phyloP scores from a whole-genome alignment of 306 rosid genomes.

The Castanea crenata region DNA sequence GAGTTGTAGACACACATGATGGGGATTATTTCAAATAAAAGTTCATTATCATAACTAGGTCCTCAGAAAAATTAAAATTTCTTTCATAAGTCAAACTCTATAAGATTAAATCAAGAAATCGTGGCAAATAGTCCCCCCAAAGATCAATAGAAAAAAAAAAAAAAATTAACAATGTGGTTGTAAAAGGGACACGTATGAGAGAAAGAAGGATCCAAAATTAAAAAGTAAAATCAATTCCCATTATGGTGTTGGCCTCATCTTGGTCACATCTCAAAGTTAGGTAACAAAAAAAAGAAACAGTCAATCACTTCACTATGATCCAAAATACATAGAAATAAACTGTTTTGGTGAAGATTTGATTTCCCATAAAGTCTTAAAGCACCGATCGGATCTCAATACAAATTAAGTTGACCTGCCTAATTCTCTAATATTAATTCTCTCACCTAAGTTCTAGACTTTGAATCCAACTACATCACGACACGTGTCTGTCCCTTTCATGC shows the following conservation, averaged over 20 bases:
- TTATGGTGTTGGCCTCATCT: neutral
- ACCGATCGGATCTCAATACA: slow-evolving; percentile 2
- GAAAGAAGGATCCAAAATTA: neutral
- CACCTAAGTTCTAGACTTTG: neutral
- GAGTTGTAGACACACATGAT: too few relatives aligned
- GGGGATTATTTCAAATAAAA: too few relatives aligned
- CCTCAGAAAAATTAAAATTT: neutral
- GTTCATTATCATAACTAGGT: too few relatives aligned
- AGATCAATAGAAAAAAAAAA: neutral
- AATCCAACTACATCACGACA: slow-evolving; percentile 28
- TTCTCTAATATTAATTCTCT: slow-evolving; percentile 9
- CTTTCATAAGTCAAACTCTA: neutral
- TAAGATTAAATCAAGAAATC: neutral
- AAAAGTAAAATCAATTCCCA: neutral
- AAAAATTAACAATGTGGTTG: neutral
- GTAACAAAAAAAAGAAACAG: slow-evolving; percentile 9
- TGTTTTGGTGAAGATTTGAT: neutral
- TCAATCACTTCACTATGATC: neutral
- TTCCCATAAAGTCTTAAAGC: neutral
- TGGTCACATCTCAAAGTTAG: slow-evolving; percentile 32
- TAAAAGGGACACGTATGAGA: neutral
- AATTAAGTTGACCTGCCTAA: slow-evolving; percentile 29
- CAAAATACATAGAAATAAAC: neutral
- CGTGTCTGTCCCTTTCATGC: slow-evolving; percentile 17
- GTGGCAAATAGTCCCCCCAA: slow-evolving; percentile 3